Conservation (phyloP, 1,139 yeast genomes). For the Magnusiomyces sp. region DNA sequence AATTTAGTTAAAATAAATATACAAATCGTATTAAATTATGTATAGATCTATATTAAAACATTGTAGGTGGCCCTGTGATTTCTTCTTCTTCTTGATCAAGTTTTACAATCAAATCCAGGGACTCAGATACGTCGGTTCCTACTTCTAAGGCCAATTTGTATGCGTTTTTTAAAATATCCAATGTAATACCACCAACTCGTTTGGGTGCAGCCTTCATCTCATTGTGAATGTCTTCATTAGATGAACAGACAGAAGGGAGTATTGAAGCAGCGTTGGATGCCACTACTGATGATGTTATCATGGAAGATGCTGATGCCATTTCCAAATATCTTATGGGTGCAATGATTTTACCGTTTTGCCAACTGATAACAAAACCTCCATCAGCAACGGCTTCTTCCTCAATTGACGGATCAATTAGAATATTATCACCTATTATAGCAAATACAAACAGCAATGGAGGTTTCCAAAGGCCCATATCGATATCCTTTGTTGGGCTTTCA, state of each 20-base stretch:
- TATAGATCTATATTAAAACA: slow-evolving; percentile 11
- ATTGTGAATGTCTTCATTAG: slow-evolving; percentile 1
- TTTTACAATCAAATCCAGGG: slow-evolving; percentile 22
- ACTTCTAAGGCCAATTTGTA: slow-evolving; percentile 26
- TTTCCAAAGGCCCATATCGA: slow-evolving; percentile 31
- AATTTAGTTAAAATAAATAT: no score
- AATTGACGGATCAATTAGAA: slow-evolving; percentile 70
- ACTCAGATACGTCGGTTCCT: slow-evolving; percentile 27
- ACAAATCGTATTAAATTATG: background rate
- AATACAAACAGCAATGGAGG: slow-evolving; percentile 73
- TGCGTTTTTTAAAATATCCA: slow-evolving; percentile 26
- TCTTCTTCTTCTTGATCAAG: slow-evolving; percentile 14
- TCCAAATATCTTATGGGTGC: slow-evolving; percentile 35
- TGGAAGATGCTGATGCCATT: slow-evolving; percentile 6
- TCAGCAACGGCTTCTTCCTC: slow-evolving; percentile 85
- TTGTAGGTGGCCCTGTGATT: slow-evolving; percentile 14
- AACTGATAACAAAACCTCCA: slow-evolving; percentile 67
- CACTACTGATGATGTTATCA: background rate
- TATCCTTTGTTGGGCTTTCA: background rate
- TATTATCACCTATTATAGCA: slow-evolving; percentile 63
- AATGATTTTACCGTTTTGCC: slow-evolving; percentile 52
- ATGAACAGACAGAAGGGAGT: slow-evolving; percentile 8
- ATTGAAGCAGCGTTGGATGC: slow-evolving; percentile 8
- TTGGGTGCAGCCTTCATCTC: slow-evolving; percentile 13
- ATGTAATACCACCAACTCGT: slow-evolving; percentile 23